phyloP scores from a whole-genome alignment of 495 filamentous ascomycete species.

The Lophium mytilinum region DNA sequence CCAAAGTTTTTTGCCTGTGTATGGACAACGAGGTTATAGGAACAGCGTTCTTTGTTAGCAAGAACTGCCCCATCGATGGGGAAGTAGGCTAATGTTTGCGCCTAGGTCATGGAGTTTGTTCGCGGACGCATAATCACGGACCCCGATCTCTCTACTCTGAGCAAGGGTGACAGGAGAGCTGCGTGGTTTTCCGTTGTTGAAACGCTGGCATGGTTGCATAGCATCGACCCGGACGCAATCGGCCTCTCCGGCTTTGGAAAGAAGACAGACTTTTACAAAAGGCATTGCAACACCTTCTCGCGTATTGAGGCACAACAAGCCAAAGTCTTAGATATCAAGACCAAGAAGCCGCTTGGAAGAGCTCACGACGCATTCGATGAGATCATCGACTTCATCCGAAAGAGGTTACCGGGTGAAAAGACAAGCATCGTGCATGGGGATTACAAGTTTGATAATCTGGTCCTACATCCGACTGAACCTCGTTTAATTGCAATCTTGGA shows the following conservation, averaged over 20 bases:
- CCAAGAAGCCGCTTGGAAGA: conserved; percentile 15
- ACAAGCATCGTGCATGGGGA: conserved; percentile 17
- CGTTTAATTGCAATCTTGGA: conserved; percentile 21
- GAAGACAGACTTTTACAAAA: conserved; percentile 22
- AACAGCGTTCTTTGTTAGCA: conserved; percentile 18
- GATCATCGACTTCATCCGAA: conserved; percentile 14
- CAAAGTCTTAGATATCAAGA: conserved; percentile 13
- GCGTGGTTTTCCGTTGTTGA: conserved; percentile 23
- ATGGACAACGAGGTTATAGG: conserved; percentile 13
- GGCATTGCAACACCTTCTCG: conserved; percentile 24
- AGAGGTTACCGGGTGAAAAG: conserved; percentile 13
- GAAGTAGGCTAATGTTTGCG: background rate
- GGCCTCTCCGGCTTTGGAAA: conserved; percentile 20
- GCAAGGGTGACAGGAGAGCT: conserved; percentile 9
- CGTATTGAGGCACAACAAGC: conserved; percentile 23
- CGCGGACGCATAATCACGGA: conserved; percentile 23
- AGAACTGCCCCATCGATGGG: too few relatives aligned
- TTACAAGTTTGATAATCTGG: conserved; percentile 24
- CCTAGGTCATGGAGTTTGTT: conserved; percentile 23
- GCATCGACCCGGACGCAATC: conserved; percentile 19
- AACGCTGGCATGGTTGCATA: conserved; percentile 22
- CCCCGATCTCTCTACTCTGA: conserved; percentile 5
- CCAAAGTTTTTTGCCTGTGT: conserved; percentile 19
- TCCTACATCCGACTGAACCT: conserved; percentile 22
- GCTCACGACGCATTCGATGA: conserved; percentile 19